A percentile compares a stretch with the other conserved stretches of the same genome.
These are phyloP conservation scores for Pezicula radicicola DNA, from an alignment of 2,329 filamentous ascomycete genomes.

Conservation along the genomic window DNA sequence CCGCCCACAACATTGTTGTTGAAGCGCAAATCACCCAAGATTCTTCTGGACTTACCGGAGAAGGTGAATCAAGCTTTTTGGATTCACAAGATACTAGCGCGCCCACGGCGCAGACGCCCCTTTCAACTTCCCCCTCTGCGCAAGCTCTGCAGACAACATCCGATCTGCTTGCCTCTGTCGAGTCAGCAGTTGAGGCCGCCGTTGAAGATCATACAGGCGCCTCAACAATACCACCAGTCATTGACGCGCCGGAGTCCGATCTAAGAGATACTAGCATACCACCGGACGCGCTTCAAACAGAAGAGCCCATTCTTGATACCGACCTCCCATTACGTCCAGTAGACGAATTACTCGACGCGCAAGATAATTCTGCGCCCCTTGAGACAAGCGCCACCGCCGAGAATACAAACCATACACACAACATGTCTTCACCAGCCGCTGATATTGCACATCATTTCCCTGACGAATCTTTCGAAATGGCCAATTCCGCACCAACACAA, in stretches of 20 bases:
- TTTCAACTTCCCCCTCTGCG: constrained; percentile 11
- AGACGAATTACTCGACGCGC: background rate
- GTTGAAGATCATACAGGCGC: constrained; percentile 18
- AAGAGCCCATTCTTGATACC: background rate
- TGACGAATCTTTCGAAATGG: constrained; percentile 1
- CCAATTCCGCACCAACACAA: background rate
- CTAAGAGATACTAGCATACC: constrained; percentile 17
- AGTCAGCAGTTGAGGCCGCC: constrained; percentile 19
- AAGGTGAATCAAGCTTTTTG: constrained; percentile 8
- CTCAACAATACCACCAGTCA: constrained; percentile 24
- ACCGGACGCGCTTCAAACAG: background rate
- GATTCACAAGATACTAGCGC: constrained; percentile 16
- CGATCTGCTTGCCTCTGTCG: constrained; percentile 9
- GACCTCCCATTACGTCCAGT: background rate
- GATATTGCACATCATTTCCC: background rate
- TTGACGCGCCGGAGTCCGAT: constrained; percentile 29
- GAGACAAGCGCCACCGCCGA: background rate
- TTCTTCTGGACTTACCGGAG: constrained; percentile 7
- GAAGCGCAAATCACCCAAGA: constrained; percentile 13
- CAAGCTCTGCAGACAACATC: constrained; percentile 4
- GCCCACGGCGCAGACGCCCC: constrained; percentile 12
- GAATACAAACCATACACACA: background rate
- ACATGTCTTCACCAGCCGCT: background rate
- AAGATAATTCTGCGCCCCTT: background rate
- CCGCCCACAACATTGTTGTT: background rate